Evolutionary conservation across 2,329 filamentous ascomycete genomes (phyloP).

Genomic region (Stachybotrys elegans): DNA sequence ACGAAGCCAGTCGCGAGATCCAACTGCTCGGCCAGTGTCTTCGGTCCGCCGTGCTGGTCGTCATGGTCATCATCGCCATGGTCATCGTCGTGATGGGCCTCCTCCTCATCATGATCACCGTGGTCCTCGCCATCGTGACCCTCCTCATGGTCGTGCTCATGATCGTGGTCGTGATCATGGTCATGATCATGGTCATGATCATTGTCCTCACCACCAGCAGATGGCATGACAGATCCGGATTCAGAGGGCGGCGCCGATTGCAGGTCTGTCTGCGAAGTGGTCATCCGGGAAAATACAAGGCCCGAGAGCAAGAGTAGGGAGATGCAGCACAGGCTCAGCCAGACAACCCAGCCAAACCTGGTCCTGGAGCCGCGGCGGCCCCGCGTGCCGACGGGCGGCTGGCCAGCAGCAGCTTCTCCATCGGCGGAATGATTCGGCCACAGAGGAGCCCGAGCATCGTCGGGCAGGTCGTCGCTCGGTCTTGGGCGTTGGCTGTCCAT

Average conservation of each 20-base stretch:
- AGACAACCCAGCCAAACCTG: background rate
- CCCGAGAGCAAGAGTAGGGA: background rate
- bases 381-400: background rate
- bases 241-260: background rate
- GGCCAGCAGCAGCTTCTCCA: background rate
- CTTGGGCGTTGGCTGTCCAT: too few relatives aligned
- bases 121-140: background rate
- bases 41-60: background rate
- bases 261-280: background rate
- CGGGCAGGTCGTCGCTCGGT: too few relatives aligned
- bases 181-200: background rate
- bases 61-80: background rate
- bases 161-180: background rate
- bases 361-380: background rate
- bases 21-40: conserved; percentile 7
- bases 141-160: background rate
- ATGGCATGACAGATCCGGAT: background rate
- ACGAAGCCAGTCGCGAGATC: conserved; percentile 8
- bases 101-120: background rate
- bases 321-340: background rate
- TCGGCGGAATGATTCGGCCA: background rate
- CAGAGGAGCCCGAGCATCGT: too few relatives aligned
- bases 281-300: background rate
- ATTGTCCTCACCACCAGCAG: background rate
- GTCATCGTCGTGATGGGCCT: background rate